These are phyloP conservation scores for Cryptococcus wingfieldii DNA, from an alignment of 1,284 basidiomycete species.

Conservation along the genomic window DNA sequence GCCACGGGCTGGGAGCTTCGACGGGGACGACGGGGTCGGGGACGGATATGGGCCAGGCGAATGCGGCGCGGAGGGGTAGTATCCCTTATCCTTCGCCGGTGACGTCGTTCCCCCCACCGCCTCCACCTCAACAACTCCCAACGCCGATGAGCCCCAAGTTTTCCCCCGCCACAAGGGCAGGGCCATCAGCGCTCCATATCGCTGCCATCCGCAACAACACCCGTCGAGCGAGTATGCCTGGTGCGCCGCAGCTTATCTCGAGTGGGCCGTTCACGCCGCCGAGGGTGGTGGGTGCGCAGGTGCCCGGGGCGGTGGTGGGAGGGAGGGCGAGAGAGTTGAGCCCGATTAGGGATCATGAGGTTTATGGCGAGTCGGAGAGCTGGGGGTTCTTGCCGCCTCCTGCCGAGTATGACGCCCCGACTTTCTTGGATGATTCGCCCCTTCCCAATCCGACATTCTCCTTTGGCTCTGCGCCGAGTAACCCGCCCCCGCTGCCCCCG, in stretches of 20 bases:
- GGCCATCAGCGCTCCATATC: conserved; percentile 33
- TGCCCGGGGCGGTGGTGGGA: conserved; percentile 8
- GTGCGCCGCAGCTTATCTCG: conserved; percentile 35
- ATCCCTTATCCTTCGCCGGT: conserved; percentile 40
- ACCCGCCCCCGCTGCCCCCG: background rate
- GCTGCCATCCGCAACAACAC: conserved; percentile 44
- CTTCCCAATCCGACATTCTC: conserved; percentile 40
- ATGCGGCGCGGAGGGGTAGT: conserved; percentile 32
- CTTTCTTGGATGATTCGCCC: conserved; percentile 31
- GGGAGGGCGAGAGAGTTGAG: conserved; percentile 23
- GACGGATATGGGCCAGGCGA: conserved; percentile 22
- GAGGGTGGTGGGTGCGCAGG: conserved; percentile 20
- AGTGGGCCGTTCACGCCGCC: conserved; percentile 44
- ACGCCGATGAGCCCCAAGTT: conserved; percentile 24
- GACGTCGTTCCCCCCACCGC: background rate
- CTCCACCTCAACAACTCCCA: background rate
- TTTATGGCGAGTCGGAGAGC: conserved; percentile 5
- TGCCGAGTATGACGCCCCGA: conserved; percentile 15
- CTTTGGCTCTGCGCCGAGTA: conserved; percentile 25
- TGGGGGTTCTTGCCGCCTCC: conserved; percentile 9
- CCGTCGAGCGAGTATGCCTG: conserved; percentile 38
- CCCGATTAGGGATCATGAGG: conserved; percentile 39
- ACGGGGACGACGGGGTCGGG: background rate
- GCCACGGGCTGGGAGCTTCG: background rate
- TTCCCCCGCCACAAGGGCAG: conserved; percentile 26